Conservation (phyloP, 2,329 filamentous ascomycete genomes). For the Zopfia rhizophila region DNA sequence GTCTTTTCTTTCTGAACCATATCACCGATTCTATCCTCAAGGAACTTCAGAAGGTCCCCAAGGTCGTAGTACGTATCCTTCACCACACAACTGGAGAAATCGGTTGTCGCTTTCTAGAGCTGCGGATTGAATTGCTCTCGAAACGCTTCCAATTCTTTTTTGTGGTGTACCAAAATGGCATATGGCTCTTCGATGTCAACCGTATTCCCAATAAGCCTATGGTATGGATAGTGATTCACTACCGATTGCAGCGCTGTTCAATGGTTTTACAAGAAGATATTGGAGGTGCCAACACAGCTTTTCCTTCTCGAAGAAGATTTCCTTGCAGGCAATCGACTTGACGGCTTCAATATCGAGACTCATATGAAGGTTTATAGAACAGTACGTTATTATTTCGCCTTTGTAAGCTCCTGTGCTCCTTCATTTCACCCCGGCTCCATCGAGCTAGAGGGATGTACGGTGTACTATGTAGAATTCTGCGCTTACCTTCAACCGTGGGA, state of each 20-base stretch:
- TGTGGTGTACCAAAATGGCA: slow-evolving; percentile 7
- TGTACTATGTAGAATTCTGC: too few species aligned
- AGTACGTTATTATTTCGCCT: too few species aligned
- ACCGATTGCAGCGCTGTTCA: slow-evolving; percentile 14
- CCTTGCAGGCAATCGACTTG: too few species aligned
- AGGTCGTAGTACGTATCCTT: slow-evolving; percentile 9
- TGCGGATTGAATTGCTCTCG: slow-evolving; percentile 3
- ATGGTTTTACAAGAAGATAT: too few species aligned
- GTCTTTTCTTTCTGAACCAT: slow-evolving; percentile 5
- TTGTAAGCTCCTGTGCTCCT: too few species aligned
- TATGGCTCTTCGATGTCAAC: slow-evolving; percentile 7
- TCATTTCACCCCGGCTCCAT: too few species aligned
- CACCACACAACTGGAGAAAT: not conserved
- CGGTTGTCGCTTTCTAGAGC: not conserved
- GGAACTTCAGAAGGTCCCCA: slow-evolving; percentile 8
- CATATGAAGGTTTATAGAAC: too few species aligned
- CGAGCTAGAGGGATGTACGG: too few species aligned
- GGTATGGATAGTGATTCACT: slow-evolving; percentile 12
- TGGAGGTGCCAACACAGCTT: too few species aligned
- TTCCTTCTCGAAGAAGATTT: too few species aligned
- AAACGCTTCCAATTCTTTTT: not conserved
- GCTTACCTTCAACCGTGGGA: too few species aligned
- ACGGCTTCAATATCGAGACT: too few species aligned
- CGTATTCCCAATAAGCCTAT: slow-evolving; percentile 2
- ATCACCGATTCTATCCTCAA: slow-evolving; percentile 8